Conservation (phyloP, 2,329 filamentous ascomycete species). For the Claviceps fusiformis region DNA sequence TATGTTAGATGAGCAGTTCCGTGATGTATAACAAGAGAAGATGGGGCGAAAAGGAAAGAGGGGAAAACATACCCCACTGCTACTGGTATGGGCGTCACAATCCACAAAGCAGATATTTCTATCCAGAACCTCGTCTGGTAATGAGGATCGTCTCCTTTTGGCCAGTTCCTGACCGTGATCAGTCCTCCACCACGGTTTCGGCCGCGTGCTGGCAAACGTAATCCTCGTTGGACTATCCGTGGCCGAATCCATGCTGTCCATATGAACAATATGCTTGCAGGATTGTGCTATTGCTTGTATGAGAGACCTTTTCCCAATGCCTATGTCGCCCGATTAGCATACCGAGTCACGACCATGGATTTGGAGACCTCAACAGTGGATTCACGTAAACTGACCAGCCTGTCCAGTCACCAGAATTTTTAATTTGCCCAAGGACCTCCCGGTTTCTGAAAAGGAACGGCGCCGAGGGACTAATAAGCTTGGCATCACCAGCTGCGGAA, state of each 20-base stretch:
- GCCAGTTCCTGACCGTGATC: slow-evolving; percentile 50
- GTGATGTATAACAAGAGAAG: not conserved
- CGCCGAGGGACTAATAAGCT: slow-evolving; percentile 83
- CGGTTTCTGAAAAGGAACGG: slow-evolving; percentile 77
- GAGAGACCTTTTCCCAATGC: slow-evolving; percentile 77
- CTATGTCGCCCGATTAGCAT: slow-evolving; percentile 26
- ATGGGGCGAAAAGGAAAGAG: not conserved
- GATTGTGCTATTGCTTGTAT: slow-evolving; percentile 77
- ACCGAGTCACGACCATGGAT: not conserved
- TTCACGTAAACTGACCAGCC: slow-evolving; percentile 38
- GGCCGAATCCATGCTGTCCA: slow-evolving; percentile 49
- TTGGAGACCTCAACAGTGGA: not conserved
- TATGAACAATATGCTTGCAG: slow-evolving; percentile 87
- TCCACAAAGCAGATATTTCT: slow-evolving; percentile 92
- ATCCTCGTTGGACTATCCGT: slow-evolving; percentile 37
- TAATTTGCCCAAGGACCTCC: slow-evolving; percentile 69
- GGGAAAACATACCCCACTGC: slow-evolving; percentile 33
- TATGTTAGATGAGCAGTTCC: not conserved
- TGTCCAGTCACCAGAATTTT: slow-evolving; percentile 81
- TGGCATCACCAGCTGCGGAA: slow-evolving; percentile 90
- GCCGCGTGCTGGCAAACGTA: slow-evolving; percentile 65
- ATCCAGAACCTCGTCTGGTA: slow-evolving; percentile 65
- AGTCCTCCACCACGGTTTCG: slow-evolving; percentile 83
- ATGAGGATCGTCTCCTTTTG: slow-evolving; percentile 50
- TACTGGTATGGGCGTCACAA: slow-evolving; percentile 50